Conservation (phyloP, 2,329 filamentous ascomycete species). For the Aspergillus pseudoviridinutans region DNA sequence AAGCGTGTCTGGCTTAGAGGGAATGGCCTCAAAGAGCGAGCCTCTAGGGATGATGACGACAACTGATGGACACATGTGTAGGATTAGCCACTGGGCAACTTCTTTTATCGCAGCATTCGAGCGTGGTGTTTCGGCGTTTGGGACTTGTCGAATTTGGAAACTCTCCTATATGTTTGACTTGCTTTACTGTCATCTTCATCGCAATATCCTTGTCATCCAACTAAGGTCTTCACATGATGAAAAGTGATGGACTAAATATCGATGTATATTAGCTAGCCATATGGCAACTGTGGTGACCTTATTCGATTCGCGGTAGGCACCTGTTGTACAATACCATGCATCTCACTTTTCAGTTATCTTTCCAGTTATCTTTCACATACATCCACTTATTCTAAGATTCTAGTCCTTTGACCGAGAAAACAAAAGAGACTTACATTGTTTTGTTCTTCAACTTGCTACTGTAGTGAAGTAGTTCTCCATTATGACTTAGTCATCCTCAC, state of each 20-base stretch:
- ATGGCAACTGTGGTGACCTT: conserved; percentile 1
- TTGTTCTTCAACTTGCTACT: not conserved
- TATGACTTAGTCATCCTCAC: not conserved
- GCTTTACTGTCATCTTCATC: conserved; percentile 4
- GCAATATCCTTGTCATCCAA: conserved; percentile 15
- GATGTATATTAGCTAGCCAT: conserved; percentile 17
- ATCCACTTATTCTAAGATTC: not conserved
- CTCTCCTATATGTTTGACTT: conserved; percentile 17
- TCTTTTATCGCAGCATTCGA: conserved; percentile 16
- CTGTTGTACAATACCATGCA: conserved; percentile 17
- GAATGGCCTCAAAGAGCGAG: conserved; percentile 21
- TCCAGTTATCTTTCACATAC: not conserved
- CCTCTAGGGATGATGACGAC: conserved; percentile 26
- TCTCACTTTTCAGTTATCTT: not conserved
- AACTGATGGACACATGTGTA: conserved; percentile 11
- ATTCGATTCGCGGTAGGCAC: conserved; percentile 1
- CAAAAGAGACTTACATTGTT: not conserved
- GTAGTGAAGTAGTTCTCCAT: not conserved
- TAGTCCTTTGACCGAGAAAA: not conserved
- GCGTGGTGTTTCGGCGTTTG: conserved; percentile 25
- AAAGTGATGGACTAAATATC: conserved; percentile 10
- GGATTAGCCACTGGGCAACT: not conserved
- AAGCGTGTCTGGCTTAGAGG: conserved; percentile 41
- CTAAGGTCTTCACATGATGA: conserved; percentile 11
- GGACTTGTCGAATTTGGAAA: conserved; percentile 13